Conservation (phyloP, 2,329 filamentous ascomycete genomes). For the Colletotrichum sp. region DNA sequence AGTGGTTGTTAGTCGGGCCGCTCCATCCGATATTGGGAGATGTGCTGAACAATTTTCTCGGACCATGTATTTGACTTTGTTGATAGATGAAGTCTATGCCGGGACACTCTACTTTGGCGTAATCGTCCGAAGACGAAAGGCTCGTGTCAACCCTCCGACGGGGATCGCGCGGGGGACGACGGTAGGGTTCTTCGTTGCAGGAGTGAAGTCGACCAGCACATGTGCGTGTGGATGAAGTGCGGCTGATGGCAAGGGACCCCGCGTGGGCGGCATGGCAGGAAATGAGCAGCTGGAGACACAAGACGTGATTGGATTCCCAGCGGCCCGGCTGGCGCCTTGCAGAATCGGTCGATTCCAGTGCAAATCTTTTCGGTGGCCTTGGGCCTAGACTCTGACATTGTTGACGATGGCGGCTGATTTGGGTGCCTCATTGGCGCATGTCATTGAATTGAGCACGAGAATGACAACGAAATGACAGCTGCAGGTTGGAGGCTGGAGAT, state of each 20-base stretch:
- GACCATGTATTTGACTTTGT: neutral
- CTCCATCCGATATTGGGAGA: neutral
- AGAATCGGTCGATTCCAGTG: slow-evolving; percentile 1
- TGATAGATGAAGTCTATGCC: slow-evolving; percentile 1
- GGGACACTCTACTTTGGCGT: neutral
- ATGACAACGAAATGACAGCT: neutral
- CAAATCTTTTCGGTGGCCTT: neutral
- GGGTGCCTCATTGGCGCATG: neutral
- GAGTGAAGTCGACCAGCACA: neutral
- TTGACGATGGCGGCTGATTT: neutral
- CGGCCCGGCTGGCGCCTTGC: neutral
- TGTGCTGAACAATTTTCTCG: neutral
- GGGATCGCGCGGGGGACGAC: neutral
- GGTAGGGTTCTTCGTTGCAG: slow-evolving; percentile 11
- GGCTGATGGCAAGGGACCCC: slow-evolving; percentile 2
- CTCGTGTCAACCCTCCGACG: neutral
- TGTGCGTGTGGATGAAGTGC: neutral
- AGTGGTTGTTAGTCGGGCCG: neutral
- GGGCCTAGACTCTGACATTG: neutral
- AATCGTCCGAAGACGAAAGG: neutral
- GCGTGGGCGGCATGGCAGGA: neutral
- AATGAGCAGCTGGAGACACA: neutral
- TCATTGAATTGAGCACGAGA: neutral
- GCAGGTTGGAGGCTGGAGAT: neutral
- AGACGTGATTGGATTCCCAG: neutral